Base-by-base conservation (phyloP, 2,329 filamentous ascomycete genomes). In the Monilinia polystroma region DNA sequence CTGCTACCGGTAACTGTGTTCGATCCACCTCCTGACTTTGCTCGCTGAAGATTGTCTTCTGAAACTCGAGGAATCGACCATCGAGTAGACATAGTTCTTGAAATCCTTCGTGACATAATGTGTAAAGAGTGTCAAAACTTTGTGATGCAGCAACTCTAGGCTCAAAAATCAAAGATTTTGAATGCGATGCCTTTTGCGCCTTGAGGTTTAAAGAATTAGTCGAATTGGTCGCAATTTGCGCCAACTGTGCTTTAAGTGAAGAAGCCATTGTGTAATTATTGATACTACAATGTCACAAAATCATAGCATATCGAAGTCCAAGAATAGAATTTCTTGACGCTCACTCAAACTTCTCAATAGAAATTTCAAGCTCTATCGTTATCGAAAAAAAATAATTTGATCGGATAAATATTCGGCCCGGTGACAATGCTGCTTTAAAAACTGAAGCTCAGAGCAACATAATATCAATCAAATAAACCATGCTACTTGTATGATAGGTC, bases 141-240 rank as follows among this genome's bases (percentile, higher is more conserved):
- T 99, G 95, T 20, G 88, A 88, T 7, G 90, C 89, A 62, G 95
- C 95, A 73, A 94, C 84, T 76, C 88, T 87, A 68, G 91, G 85
- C 73, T 97, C 93, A 81, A 96, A 99, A 68, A 99, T 91, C 69
- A 99, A 82, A 64, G 95, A 99, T 79, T 97, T 94, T 71, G 92
- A 92, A 80, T 99, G 95, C 70, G 92, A 88, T 69, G 90, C 87
- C 79, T 93, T 94, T 81, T 97, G 93, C 75, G 93, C 92, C 80
- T 96, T 97, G 73, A 97, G 85, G 77, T 98, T 92, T 75, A 98
- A 86, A 73, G 94, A 90, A 77, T 93, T 90, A 73, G 93, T 96
- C 74, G 92, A 96, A 76, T 91, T 91, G 72, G 90, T 89, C 73
- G 93, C 92, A 77, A 99, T 93, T 77, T 92, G 88, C 82, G 93